phyloP scores from a whole-genome alignment of 2,329 filamentous ascomycete genomes.

The Verticillium longisporum region DNA sequence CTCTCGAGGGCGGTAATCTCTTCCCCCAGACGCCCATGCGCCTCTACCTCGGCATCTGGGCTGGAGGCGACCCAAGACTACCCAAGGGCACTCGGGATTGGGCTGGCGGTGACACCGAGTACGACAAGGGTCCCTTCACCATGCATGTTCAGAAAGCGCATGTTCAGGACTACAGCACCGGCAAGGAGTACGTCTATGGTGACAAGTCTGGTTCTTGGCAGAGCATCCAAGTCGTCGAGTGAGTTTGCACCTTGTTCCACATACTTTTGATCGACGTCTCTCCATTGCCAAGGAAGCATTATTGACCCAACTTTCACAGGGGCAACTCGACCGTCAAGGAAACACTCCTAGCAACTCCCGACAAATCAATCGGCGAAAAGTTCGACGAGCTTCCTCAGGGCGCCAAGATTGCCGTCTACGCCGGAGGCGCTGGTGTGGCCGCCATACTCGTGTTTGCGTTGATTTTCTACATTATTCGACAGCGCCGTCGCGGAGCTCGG shows the following conservation, averaged over 20 bases:
- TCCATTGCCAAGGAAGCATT: background rate
- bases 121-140: slow-evolving; percentile 57
- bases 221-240: slow-evolving; percentile 54
- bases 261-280: background rate
- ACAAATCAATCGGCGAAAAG: slow-evolving; percentile 42
- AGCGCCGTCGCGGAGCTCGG: slow-evolving; percentile 42
- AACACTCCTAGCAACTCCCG: slow-evolving; percentile 30
- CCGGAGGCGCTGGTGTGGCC: slow-evolving; percentile 35
- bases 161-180: slow-evolving; percentile 52
- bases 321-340: slow-evolving; percentile 51
- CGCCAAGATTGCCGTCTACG: slow-evolving; percentile 48
- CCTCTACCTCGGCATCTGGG: slow-evolving; percentile 61
- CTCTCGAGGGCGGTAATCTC: slow-evolving; percentile 48
- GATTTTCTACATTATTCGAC: slow-evolving; percentile 47
- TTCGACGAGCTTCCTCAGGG: slow-evolving; percentile 43
- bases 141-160: slow-evolving; percentile 63
- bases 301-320: slow-evolving; percentile 22
- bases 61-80: slow-evolving; percentile 51
- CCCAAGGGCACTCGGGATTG: slow-evolving; percentile 55
- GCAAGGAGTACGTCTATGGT: slow-evolving; percentile 58
- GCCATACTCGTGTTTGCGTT: slow-evolving; percentile 32
- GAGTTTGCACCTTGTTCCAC: slow-evolving; percentile 21
- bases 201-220: slow-evolving; percentile 55
- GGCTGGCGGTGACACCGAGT: slow-evolving; percentile 66
- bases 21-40: slow-evolving; percentile 76